Percentiles rank a stretch among this genome's conserved stretches.
These are phyloP conservation scores for Pseudocercospora cruenta DNA, from an alignment of 2,329 filamentous ascomycete genomes.

Conservation along the genomic window DNA sequence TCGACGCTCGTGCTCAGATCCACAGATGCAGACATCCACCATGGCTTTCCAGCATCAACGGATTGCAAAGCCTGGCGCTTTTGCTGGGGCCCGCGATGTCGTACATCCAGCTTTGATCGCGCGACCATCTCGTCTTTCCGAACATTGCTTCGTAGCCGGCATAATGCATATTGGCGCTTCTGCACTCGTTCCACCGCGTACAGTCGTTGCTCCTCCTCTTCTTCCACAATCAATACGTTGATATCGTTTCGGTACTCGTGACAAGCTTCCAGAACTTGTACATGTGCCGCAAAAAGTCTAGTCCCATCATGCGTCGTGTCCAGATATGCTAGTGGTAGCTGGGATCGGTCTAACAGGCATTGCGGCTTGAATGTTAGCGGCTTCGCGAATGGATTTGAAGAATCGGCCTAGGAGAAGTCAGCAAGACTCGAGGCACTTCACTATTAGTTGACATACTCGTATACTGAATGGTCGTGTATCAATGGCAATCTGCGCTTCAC, in stretches of 20 bases:
- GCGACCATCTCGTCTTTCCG: conserved; percentile 58
- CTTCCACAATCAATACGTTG: conserved; percentile 64
- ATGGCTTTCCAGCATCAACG: conserved; percentile 25
- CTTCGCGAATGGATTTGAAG: conserved; percentile 30
- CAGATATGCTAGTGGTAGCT: conserved; percentile 64
- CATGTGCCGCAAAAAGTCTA: conserved; percentile 63
- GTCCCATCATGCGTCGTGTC: conserved; percentile 59
- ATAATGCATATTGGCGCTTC: conserved; percentile 66
- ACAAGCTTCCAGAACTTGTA: conserved; percentile 67
- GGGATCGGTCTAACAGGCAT: conserved; percentile 61
- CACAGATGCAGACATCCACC: conserved; percentile 32
- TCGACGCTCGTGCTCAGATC: conserved; percentile 6
- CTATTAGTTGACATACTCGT: conserved; percentile 20
- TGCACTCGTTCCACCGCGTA: conserved; percentile 70
- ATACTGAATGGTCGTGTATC: conserved; percentile 33
- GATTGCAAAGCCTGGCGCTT: conserved; percentile 24
- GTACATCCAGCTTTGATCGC: conserved; percentile 35
- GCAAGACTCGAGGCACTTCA: neutral
- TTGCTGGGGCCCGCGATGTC: conserved; percentile 34
- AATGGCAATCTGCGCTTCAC: conserved; percentile 14
- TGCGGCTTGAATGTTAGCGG: conserved; percentile 36
- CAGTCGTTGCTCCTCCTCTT: conserved; percentile 57
- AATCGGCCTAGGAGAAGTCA: conserved; percentile 25
- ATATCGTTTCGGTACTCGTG: conserved; percentile 48
- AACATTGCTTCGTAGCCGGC: conserved; percentile 69